Evolutionary conservation across 805 yeast species (phyloP), one percentile per base, ranked within the genome.

Genomic region (Suhomyces sp.): DNA sequence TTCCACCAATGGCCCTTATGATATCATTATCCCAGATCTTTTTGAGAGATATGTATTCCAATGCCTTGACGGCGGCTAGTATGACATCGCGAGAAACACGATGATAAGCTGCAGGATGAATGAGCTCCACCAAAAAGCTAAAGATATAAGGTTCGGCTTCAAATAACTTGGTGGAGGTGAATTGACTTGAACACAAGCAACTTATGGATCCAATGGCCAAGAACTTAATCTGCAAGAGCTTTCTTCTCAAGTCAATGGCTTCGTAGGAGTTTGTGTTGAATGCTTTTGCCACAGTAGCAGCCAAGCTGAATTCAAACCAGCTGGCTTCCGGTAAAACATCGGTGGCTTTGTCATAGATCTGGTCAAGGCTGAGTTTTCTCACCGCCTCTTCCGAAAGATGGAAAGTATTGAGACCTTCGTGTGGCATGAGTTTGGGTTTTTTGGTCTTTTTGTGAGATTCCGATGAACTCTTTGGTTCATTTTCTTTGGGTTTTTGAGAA

Each of bases 1-100:
- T 90, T 8, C 94, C 97, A 19, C 94, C 90, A 57, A 91, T 67
- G 10, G 88, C 84, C 53, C 90, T 78, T 50, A 91, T 76, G 22
- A 92, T 77, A 58, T 91, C 97, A 48, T 86, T 77, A 15, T 92
- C 86, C 82, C 91, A 87, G 4, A 79, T 78, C 46, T 83, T 83
- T 61, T 83, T 84, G 19, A 80, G 73, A 1, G 96, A 80, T 31
- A 90, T 82, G 56, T 85, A 81, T 56, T 87, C 88, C 49, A 92
- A 73, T 0, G 92, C 81, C 54, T 83, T 81, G 48, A 85, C 66
- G 1, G 93, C 88, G 42, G 85, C 79, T 44, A 79, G 69, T 54
- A 85, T 78, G 2, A 88, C 74, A 1, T 76, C 80, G 23, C 63
- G 62, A 1, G 90, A 79, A 7, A 87, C 78, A 19, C 53, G 50